Conservation (phyloP, 2,329 filamentous ascomycete genomes). For the Trichoderma guizhouense region DNA sequence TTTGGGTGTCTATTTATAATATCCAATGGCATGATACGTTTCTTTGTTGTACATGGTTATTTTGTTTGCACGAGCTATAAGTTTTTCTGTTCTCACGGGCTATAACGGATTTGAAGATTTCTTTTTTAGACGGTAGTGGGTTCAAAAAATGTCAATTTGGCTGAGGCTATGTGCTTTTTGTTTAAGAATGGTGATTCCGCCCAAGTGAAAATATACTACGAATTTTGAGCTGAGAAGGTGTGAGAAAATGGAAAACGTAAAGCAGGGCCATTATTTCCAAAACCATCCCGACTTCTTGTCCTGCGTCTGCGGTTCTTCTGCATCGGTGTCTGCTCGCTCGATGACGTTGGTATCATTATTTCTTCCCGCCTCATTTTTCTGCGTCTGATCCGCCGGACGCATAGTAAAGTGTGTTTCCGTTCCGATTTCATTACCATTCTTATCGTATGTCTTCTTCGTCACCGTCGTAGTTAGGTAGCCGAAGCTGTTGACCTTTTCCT, state of each 20-base stretch:
- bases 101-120: not conserved
- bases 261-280: conserved; percentile 33
- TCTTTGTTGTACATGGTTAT: not conserved
- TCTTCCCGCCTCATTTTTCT: conserved; percentile 20
- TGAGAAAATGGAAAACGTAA: not conserved
- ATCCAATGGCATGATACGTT: not conserved
- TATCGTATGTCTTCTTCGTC: conserved; percentile 39
- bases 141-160: not conserved
- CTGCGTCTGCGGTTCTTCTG: conserved; percentile 5
- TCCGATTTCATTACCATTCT: conserved; percentile 41
- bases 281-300: conserved; percentile 38
- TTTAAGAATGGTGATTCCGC: not conserved
- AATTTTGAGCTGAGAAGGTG: not conserved
- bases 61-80: not conserved
- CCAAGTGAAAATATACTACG: not conserved
- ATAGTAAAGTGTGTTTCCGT: conserved; percentile 36
- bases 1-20: not conserved
- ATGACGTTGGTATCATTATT: conserved; percentile 6
- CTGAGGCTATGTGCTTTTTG: not conserved
- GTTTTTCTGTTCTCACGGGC: not conserved
- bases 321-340: conserved; percentile 1
- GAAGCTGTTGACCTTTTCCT: conserved; percentile 42
- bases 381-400: conserved; percentile 27
- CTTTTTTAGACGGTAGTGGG: not conserved
- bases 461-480: conserved; percentile 43